Evolutionary conservation across 192 early-diverging fungal genomes (phyloP).

Genomic region (Pilaira anomala): DNA sequence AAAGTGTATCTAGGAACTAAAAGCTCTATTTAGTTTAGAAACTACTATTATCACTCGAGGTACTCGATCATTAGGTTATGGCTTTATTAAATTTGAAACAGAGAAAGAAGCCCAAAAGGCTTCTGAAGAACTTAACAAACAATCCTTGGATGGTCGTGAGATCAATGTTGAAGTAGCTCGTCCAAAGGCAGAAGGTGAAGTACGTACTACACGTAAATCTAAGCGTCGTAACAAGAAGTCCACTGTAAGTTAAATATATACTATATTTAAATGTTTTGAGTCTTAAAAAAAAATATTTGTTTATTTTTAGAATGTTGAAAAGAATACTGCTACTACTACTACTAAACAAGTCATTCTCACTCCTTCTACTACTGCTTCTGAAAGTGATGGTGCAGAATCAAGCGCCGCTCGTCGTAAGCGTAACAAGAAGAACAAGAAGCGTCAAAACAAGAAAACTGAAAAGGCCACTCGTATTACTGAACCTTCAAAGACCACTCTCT

Average conservation of each 20-base stretch:
- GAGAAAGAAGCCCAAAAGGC: constrained; percentile 70
- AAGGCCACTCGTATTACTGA: constrained; percentile 25
- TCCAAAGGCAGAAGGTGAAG: constrained; percentile 43
- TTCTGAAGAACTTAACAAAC: constrained; percentile 68
- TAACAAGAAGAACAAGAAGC: constrained; percentile 31
- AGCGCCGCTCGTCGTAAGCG: neutral
- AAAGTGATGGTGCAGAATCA: constrained; percentile 3
- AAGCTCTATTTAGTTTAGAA: constrained; percentile 46
- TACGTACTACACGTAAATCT: constrained; percentile 15
- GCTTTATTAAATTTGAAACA: constrained; percentile 84
- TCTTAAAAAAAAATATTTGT: too few relatives aligned
- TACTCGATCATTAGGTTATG: constrained; percentile 86
- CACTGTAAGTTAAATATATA: neutral
- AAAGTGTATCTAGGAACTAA: constrained; percentile 8
- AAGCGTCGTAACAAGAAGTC: constrained; percentile 3
- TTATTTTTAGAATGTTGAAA: neutral
- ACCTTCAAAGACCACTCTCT: constrained; percentile 67
- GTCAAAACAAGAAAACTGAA: neutral
- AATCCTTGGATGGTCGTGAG: constrained; percentile 80
- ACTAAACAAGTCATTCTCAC: neutral
- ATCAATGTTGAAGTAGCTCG: constrained; percentile 91
- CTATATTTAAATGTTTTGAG: too few relatives aligned
- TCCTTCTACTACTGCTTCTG: neutral
- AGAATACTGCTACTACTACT: neutral
- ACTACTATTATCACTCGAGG: constrained; percentile 82